These are phyloP conservation scores for Brassica juncea DNA, from an alignment of 345 rosid species.

Conservation along the genomic window DNA sequence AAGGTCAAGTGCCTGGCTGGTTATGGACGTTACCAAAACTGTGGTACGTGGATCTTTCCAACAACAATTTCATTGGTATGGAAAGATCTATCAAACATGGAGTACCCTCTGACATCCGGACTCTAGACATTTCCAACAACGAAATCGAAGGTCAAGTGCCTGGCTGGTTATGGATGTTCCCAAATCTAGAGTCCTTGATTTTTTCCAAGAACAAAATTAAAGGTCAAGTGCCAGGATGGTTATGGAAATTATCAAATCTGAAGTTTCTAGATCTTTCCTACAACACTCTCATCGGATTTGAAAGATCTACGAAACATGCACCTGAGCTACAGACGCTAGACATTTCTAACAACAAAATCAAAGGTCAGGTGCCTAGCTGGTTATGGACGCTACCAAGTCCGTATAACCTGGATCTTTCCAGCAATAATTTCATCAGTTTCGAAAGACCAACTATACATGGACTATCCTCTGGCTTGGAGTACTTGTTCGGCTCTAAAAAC, in stretches of 20 bases:
- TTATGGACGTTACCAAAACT: background rate
- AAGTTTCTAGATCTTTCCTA: no score
- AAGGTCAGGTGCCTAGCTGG: background rate
- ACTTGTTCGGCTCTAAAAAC: background rate
- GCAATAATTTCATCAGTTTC: background rate
- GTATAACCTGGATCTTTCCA: background rate
- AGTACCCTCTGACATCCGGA: background rate
- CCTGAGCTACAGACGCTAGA: background rate
- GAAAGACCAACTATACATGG: background rate
- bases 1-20: background rate
- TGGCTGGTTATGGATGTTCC: background rate
- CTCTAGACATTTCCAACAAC: background rate
- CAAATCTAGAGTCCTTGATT: background rate
- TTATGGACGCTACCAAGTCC: background rate
- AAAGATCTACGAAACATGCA: no score
- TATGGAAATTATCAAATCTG: background rate
- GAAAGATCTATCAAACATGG: background rate
- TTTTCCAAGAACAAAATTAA: background rate
- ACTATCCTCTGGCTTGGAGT: background rate
- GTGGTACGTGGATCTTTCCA: background rate
- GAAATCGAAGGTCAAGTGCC: background rate
- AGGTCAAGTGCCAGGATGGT: conserved; percentile 1
- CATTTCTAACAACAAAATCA: background rate
- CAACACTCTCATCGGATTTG: no score
- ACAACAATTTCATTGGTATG: background rate